Conservation (phyloP, 2,329 filamentous ascomycete genomes). For the Botryosphaeria dothidea region DNA sequence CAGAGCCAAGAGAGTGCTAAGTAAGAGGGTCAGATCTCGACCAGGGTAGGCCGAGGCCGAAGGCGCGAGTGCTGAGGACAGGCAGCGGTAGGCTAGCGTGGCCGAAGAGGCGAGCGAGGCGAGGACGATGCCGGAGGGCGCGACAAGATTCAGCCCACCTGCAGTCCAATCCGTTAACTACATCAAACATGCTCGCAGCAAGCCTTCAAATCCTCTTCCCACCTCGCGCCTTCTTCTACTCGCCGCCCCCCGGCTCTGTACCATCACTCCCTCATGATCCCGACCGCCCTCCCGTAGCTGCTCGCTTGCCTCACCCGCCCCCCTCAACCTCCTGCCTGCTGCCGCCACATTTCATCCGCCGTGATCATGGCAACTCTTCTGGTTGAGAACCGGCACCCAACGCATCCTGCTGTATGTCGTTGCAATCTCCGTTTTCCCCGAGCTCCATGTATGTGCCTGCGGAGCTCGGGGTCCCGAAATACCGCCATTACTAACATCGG, state of each 20-base stretch:
- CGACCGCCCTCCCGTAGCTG: not conserved
- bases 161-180: not conserved
- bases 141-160: conserved; percentile 4
- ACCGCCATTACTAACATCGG: not conserved
- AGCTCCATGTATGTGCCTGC: too few species aligned
- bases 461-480: not conserved
- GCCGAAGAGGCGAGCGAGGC: not conserved
- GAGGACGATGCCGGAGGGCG: not conserved
- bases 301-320: not conserved
- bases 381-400: not conserved
- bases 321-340: not conserved
- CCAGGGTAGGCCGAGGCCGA: not conserved
- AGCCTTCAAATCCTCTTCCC: not conserved
- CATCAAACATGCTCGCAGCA: not conserved
- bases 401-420: conserved; percentile 10
- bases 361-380: not conserved
- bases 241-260: too few species aligned
- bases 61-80: not conserved
- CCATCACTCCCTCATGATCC: too few species aligned
- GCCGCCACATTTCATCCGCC: not conserved
- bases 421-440: too few species aligned
- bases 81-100: not conserved
- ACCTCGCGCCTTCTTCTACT: not conserved
- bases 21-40: not conserved
- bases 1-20: not conserved